Base-by-base conservation (phyloP, 306 rosid genomes). In the Citrullus mucosospermus region DNA sequence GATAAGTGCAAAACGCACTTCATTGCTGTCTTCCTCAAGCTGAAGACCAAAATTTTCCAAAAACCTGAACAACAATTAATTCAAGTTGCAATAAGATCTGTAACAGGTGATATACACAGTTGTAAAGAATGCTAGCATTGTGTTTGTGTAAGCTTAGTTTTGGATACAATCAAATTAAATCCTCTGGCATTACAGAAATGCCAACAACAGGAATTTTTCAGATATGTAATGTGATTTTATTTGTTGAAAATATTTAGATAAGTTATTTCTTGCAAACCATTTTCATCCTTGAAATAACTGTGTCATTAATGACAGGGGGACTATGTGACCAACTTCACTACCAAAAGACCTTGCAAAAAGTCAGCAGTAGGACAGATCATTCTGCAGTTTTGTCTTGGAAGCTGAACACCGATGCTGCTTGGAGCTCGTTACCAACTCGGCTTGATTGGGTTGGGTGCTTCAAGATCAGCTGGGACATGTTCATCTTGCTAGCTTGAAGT, bases 1-100 rank as follows among this genome's bases (percentile, higher is more conserved):
- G 57, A 85, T 83, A 36, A 92, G 95, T 15, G 93, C 96, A 63
- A 90, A 92, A 70, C 88, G 85, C 57, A 90, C 91, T 87, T 90
- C 97, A 75, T 94, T 92, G 57, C 89, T 92, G 41, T 94, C 98
- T 87, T 94, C 94, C 59, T 90, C 97, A 56, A 88, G 88, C 84
- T 87, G 86, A 81, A 94, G 96, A 86, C 84, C 48, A 82, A 86
- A 94, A 79, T 88, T 85, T 91, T 82, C 87, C 80, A 80, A 92
- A 94, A 59, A 90, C 96, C 94, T 94, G 72, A 34, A 46, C 25
- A 43, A 22, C 15, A 25, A 53, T 28, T 25, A 25, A 51, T 14
- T 51, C 46, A 65, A 65, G 25, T 4, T 65, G 28, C 72, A 65
- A 3, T 65, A 65, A n/a, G 48, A 16, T 65, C 13, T 38, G 28